phyloP scores from a whole-genome alignment of 176 grass and related monocot species.

The Juncus inflexus region DNA sequence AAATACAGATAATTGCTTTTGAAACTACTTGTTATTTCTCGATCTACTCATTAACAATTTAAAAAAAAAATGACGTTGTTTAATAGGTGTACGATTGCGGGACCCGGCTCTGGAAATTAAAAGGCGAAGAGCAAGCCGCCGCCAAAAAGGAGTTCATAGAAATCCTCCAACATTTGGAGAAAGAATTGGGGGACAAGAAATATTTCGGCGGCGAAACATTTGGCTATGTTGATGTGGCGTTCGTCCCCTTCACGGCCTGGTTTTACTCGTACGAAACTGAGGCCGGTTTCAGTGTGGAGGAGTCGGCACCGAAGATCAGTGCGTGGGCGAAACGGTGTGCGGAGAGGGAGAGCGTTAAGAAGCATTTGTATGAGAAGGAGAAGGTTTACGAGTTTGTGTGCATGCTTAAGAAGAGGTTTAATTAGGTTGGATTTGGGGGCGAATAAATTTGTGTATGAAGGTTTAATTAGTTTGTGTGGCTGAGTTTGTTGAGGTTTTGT shows the following conservation, averaged over 20 bases:
- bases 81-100: conserved; percentile 34
- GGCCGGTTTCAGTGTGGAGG: conserved; percentile 22
- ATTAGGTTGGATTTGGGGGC: too few relatives aligned
- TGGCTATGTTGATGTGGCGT: conserved; percentile 35
- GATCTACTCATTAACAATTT: too few relatives aligned
- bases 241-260: conserved; percentile 35
- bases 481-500: too few relatives aligned
- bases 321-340: conserved; percentile 34
- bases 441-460: too few relatives aligned
- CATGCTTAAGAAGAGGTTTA: too few relatives aligned
- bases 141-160: conserved; percentile 31
- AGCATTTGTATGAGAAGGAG: conserved; percentile 11
- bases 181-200: conserved; percentile 31
- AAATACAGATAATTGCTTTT: too few relatives aligned
- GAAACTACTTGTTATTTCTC: too few relatives aligned
- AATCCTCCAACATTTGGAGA: conserved; percentile 24
- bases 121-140: conserved; percentile 26
- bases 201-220: conserved; percentile 33
- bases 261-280: conserved; percentile 30
- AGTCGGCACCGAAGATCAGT: conserved; percentile 16
- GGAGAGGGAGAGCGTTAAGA: conserved; percentile 29
- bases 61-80: neutral
- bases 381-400: conserved; percentile 28
- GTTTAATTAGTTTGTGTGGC: too few relatives aligned
- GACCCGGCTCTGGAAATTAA: conserved; percentile 24